Evolutionary conservation across 2,329 filamentous ascomycete genomes (phyloP), one percentile per base, ranked within the genome.

Genomic region (Ophiostoma triangulosporum): DNA sequence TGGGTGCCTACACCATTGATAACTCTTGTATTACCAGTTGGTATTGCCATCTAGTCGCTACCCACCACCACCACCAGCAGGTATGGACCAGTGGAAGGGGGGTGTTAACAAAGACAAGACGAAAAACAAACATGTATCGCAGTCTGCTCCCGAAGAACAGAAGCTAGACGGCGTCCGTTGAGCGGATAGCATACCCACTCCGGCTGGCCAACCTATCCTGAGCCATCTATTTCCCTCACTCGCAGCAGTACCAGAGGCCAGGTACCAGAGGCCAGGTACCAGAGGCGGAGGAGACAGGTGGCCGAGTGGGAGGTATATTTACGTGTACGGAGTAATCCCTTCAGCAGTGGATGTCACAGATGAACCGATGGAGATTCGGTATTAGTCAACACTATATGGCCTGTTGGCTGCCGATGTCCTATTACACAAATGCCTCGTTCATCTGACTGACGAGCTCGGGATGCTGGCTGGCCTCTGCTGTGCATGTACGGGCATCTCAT

Each of bases 201-300:
- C 51, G 29, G 36, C 11, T 31, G 32, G 36, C 38, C 52, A 52
- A 36, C 55, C 55, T 56, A 54, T 56, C 51, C 54, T 20, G 48
- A 50, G 33, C 35, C 24, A 38, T 46, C 31, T 54, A 56, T 56
- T 56, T 54, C 43, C 55, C 55, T 48, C 55, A 56, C 31, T 20
- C 6, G 3, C 20, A n/a, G 15, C 15, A 45, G 9, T 8, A 11
- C 31, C 22, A 51, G 24, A 17, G 11, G 27, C 27, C n/a, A 36
- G 22, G 2, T 17, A 17, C 8, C 29, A 12, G 6, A 31, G 22
- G 20, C 22, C 15, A n/a, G n/a, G 40, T 46, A n/a, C 24, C 9
- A 29, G 24, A n/a, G n/a, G 22, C 29, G 40, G 11, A 46, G 20
- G 20, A 8, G 36, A 17, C 17, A 40, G 36, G 36, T 43, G 38